Percentiles rank a stretch among this genome's conserved stretches.
phyloP scores from a whole-genome alignment of 192 early-diverging fungal genomes.

The Coemansia guatemalensis region DNA sequence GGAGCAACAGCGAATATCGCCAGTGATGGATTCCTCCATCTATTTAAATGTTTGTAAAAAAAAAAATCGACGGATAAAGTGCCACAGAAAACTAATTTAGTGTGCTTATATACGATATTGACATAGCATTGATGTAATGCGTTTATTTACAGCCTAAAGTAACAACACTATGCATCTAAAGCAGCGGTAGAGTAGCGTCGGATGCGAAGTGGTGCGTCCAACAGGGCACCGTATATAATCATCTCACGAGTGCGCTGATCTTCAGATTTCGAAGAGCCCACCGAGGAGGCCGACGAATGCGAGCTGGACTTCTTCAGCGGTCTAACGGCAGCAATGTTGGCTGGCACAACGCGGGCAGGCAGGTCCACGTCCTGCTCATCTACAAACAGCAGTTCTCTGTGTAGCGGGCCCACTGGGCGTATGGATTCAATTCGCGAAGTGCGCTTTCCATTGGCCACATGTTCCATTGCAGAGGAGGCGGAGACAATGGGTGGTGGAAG shows the following conservation, averaged over 20 bases:
- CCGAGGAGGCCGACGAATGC: too few relatives aligned
- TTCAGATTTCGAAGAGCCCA: too few relatives aligned
- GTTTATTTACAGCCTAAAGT: not conserved
- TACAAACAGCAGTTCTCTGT: constrained; percentile 30
- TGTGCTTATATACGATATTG: too few relatives aligned
- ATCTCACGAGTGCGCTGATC: constrained; percentile 12
- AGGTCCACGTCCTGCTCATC: constrained; percentile 19
- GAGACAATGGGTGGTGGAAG: not conserved
- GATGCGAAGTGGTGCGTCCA: constrained; percentile 37
- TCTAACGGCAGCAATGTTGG: not conserved
- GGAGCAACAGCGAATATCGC: not conserved
- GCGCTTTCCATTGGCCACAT: not conserved
- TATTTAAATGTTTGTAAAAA: too few relatives aligned
- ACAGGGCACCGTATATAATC: constrained; percentile 24
- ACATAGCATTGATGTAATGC: too few relatives aligned
- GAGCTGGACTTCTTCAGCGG: too few relatives aligned
- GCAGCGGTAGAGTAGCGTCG: constrained; percentile 20
- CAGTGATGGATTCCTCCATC: too few relatives aligned
- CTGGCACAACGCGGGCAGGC: constrained; percentile 24
- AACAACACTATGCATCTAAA: not conserved
- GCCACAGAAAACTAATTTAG: too few relatives aligned
- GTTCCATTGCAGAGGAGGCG: too few relatives aligned
- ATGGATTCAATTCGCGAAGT: constrained; percentile 19
- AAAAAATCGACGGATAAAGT: too few relatives aligned
- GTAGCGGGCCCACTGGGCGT: constrained; percentile 14